Percentiles rank a stretch among this genome's conserved stretches.
Evolutionary conservation across 176 grass and related monocot genomes (phyloP).

Genomic region (Zoysia japonica): DNA sequence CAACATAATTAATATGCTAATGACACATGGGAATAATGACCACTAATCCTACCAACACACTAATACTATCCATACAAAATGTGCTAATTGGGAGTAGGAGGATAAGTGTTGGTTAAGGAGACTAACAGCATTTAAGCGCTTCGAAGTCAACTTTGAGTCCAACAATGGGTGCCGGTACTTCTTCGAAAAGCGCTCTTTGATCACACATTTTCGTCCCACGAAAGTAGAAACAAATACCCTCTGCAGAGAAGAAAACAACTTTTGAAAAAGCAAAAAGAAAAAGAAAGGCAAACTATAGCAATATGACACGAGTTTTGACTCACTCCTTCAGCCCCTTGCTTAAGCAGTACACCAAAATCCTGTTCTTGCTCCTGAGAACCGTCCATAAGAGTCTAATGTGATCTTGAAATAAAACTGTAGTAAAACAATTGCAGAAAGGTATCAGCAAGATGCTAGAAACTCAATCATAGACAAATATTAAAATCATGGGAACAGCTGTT

Average conservation of each 20-base stretch:
- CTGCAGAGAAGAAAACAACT: slow-evolving; percentile 52
- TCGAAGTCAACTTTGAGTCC: slow-evolving; percentile 81
- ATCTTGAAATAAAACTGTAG: not conserved
- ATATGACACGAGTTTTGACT: no score
- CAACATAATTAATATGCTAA: slow-evolving; percentile 23
- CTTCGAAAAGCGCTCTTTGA: slow-evolving; percentile 91
- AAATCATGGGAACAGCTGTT: slow-evolving; percentile 11
- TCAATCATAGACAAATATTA: not conserved
- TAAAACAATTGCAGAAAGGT: not conserved
- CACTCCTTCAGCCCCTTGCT: no score
- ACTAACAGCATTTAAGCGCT: slow-evolving; percentile 79
- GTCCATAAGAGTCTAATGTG: no score
- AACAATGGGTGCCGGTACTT: slow-evolving; percentile 81
- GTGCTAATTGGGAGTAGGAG: not conserved
- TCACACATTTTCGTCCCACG: slow-evolving; percentile 63
- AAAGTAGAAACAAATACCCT: slow-evolving; percentile 77
- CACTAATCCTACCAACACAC: not conserved
- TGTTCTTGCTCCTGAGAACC: no score
- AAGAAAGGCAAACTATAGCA: slow-evolving; percentile 5
- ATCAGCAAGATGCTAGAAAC: slow-evolving; percentile 1
- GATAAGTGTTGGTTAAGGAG: slow-evolving; percentile 26
- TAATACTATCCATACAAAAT: not conserved
- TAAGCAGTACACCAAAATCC: no score
- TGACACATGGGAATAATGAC: not conserved
- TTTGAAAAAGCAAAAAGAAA: slow-evolving; percentile 19